Evolutionary conservation across 176 grass and related monocot genomes (phyloP).

Genomic region (Saccharum officinarum): DNA sequence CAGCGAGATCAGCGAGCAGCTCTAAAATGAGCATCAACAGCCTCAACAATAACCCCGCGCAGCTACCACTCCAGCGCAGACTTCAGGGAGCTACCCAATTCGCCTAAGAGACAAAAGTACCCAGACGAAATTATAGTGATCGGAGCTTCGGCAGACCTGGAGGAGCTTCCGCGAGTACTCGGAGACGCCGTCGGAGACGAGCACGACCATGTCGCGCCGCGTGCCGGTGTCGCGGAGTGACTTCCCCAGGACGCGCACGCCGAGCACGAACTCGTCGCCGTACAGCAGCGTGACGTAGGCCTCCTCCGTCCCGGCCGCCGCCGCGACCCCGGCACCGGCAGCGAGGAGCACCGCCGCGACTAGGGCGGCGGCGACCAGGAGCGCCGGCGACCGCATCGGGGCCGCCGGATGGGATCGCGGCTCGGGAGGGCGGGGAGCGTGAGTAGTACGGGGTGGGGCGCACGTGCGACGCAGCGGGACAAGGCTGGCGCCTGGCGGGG

Average conservation of each 20-base stretch:
- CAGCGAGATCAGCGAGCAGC: background rate
- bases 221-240: conserved; percentile 81
- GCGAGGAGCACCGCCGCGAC: conserved; percentile 28
- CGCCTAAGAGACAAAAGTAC: background rate
- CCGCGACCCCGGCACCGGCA: background rate
- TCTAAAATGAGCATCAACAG: background rate
- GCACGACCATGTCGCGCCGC: conserved; percentile 72
- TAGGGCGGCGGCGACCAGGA: conserved; percentile 35
- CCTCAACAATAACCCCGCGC: background rate
- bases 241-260: conserved; percentile 89
- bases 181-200: conserved; percentile 94
- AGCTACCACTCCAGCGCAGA: background rate
- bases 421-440: background rate
- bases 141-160: conserved; percentile 30
- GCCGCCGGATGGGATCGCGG: conserved; percentile 23
- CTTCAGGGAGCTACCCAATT: background rate
- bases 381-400: conserved; percentile 34
- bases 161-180: conserved; percentile 70
- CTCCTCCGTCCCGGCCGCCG: conserved; percentile 56
- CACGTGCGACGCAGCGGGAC: conserved; percentile 15
- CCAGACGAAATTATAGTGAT: background rate
- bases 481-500: background rate
- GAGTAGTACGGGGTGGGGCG: background rate
- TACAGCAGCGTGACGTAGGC: conserved; percentile 92
- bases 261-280: conserved; percentile 92